phyloP scores from a whole-genome alignment of 495 filamentous ascomycete species.

The Pseudevernia furfuracea region DNA sequence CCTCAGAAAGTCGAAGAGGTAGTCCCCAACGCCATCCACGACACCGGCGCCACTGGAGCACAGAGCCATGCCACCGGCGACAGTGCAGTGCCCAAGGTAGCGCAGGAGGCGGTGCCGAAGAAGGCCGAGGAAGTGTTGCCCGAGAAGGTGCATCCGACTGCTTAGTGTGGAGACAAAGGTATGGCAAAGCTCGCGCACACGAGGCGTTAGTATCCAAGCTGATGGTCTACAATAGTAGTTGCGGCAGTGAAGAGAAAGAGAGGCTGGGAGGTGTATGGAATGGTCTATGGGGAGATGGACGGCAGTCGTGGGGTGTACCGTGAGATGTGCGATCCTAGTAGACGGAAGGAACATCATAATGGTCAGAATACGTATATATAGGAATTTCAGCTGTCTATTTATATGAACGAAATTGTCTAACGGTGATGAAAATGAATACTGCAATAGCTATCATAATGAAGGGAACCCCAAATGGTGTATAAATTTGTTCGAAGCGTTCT shows the following conservation, averaged over 20 bases:
- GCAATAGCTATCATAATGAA: neutral
- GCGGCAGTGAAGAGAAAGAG: neutral
- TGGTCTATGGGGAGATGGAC: neutral
- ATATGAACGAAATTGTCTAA: neutral
- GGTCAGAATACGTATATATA: neutral
- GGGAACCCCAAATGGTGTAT: neutral
- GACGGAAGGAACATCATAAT: neutral
- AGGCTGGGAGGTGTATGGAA: neutral
- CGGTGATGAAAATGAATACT: neutral
- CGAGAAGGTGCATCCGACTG: slow-evolving; percentile 23
- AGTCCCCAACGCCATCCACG: slow-evolving; percentile 24
- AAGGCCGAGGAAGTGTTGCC: slow-evolving; percentile 21
- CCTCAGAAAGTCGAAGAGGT: slow-evolving; percentile 19
- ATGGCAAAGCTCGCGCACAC: neutral
- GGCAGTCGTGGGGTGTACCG: neutral
- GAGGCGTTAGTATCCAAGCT: neutral
- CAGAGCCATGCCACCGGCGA: slow-evolving; percentile 17
- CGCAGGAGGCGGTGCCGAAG: slow-evolving; percentile 24
- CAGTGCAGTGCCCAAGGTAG: slow-evolving; percentile 19
- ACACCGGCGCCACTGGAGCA: slow-evolving; percentile 11
- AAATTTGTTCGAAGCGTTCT: slow-evolving; percentile 59
- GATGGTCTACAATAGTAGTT: neutral
- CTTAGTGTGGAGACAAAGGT: neutral
- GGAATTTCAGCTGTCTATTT: neutral
- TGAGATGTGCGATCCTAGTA: neutral